Conservation (phyloP, 1,139 yeast genomes). For the Candida tunisiensis region DNA sequence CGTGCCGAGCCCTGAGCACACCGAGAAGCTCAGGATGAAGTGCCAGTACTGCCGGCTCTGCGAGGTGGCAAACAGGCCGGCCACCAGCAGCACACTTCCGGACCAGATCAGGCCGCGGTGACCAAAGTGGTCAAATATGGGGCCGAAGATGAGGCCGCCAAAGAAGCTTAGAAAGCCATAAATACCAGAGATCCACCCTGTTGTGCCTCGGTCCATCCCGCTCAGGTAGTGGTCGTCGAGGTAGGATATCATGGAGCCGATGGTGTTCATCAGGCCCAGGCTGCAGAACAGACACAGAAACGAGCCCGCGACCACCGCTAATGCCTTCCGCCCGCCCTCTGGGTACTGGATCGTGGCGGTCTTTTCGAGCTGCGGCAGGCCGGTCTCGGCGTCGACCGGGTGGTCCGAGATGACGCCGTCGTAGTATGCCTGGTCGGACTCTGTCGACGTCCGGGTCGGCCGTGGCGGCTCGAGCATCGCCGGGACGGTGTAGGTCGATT, state of each 20-base stretch:
- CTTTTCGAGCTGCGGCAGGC: too few relatives aligned
- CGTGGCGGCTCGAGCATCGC: too few relatives aligned
- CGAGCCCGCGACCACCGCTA: conserved; percentile 43
- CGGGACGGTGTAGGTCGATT: too few relatives aligned
- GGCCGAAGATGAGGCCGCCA: conserved; percentile 45
- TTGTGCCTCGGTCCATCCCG: conserved; percentile 24
- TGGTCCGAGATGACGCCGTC: too few relatives aligned
- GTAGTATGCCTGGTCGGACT: too few relatives aligned
- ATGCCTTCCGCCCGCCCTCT: conserved; percentile 44
- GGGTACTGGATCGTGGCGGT: too few relatives aligned
- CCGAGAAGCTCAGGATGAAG: conserved; percentile 40
- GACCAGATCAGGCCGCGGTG: conserved; percentile 15
- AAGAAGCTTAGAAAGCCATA: conserved; percentile 39
- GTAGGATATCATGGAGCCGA: conserved; percentile 47
- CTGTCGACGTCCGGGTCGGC: too few relatives aligned
- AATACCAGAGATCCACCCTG: conserved; percentile 50
- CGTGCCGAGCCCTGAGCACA: conserved; percentile 39
- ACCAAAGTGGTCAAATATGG: conserved; percentile 33
- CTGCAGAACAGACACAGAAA: conserved; percentile 39
- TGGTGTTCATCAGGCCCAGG: conserved; percentile 43
- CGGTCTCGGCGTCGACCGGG: too few relatives aligned
- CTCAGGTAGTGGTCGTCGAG: conserved; percentile 31
- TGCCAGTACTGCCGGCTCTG: conserved; percentile 36
- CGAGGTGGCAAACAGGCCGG: conserved; percentile 37
- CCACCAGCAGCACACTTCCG: conserved; percentile 29